Evolutionary conservation across 805 yeast genomes (phyloP).

Genomic region (Scheffersomyces ergatensis): DNA sequence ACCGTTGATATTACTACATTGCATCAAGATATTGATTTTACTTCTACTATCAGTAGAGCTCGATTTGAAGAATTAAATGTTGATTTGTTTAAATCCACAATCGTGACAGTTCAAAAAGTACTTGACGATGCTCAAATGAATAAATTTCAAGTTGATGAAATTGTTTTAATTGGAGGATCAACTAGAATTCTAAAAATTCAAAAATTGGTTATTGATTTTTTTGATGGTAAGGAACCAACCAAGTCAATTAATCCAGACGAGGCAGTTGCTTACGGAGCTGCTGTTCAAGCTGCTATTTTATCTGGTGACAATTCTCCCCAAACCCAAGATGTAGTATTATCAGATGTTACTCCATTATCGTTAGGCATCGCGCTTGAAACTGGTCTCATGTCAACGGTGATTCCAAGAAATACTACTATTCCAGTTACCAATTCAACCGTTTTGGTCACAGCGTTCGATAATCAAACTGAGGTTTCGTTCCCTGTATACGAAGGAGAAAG

Average conservation of each 20-base stretch:
- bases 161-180: conserved; percentile 50
- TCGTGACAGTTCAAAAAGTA: conserved; percentile 49
- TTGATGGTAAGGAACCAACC: conserved; percentile 49
- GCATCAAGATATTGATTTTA: conserved; percentile 48
- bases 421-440: conserved; percentile 51
- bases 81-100: conserved; percentile 48
- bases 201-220: conserved; percentile 48
- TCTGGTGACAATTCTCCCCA: conserved; percentile 48
- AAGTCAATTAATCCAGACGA: conserved; percentile 50
- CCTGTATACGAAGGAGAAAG: conserved; percentile 53
- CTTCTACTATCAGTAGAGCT: conserved; percentile 49
- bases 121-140: conserved; percentile 43
- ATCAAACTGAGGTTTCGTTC: conserved; percentile 49
- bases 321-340: conserved; percentile 48
- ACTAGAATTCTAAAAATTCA: conserved; percentile 52
- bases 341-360: conserved; percentile 50
- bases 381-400: conserved; percentile 48
- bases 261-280: conserved; percentile 52
- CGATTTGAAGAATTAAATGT: conserved; percentile 49
- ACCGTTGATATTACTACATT: conserved; percentile 48
- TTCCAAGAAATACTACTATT: conserved; percentile 50
- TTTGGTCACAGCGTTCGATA: conserved; percentile 50
- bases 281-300: conserved; percentile 50
- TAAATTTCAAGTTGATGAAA: conserved; percentile 43
- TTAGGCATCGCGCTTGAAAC: conserved; percentile 51